Evolutionary conservation across 177 flowering plant genomes (phyloP).

Genomic region (Telopea speciosissima): DNA sequence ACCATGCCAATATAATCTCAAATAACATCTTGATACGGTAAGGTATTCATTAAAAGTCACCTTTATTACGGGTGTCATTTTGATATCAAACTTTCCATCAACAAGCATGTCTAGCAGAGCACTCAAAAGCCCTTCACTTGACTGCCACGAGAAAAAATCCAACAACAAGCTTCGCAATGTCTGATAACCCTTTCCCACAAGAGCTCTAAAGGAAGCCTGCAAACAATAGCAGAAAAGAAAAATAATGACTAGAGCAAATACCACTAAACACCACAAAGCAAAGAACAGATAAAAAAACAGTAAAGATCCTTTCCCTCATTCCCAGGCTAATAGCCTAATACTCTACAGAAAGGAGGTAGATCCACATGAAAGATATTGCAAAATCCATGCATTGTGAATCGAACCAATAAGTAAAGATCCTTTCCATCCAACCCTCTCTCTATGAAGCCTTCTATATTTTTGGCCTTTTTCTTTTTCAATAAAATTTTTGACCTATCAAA

Average conservation of each 20-base stretch:
- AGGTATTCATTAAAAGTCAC: conserved; percentile 27
- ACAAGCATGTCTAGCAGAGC: conserved; percentile 95
- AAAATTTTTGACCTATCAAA: too few species aligned
- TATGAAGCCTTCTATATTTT: too few species aligned
- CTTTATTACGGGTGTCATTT: conserved; percentile 55
- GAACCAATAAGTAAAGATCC: not conserved
- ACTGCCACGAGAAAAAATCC: conserved; percentile 74
- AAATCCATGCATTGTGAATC: not conserved
- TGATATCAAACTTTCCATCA: conserved; percentile 83
- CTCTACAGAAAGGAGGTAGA: not conserved
- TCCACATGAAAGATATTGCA: too few species aligned
- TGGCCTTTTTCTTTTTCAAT: too few species aligned
- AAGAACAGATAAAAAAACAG: not conserved
- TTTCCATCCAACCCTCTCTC: too few species aligned
- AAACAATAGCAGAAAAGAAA: conserved; percentile 5
- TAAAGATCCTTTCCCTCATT: not conserved
- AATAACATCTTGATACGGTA: not conserved
- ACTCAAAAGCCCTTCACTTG: conserved; percentile 64
- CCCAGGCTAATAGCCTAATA: not conserved
- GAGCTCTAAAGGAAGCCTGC: conserved; percentile 84
- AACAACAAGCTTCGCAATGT: conserved; percentile 78
- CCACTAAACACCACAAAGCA: not conserved
- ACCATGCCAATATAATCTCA: not conserved
- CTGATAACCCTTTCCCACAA: conserved; percentile 89
- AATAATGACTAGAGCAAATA: not conserved